Conservation (phyloP, 2,329 filamentous ascomycete genomes). For the Cladosporium sphaerospermum region DNA sequence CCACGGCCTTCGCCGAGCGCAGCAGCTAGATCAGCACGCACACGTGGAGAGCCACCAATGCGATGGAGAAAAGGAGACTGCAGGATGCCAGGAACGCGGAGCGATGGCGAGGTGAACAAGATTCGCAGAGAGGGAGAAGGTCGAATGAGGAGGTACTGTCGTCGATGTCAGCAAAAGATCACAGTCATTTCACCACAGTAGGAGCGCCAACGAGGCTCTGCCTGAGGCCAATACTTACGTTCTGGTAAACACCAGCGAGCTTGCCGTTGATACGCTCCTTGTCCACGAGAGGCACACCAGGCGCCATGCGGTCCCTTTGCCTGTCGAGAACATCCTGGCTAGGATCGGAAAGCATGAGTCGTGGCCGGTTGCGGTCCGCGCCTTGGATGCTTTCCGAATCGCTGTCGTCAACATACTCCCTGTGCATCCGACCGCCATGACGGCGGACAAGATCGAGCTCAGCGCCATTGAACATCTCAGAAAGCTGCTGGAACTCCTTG, state of each 20-base stretch:
- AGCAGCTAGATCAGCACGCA: constrained; percentile 48
- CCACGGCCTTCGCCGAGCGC: constrained; percentile 63
- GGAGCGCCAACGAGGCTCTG: not conserved
- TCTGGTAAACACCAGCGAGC: constrained; percentile 50
- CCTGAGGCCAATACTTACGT: constrained; percentile 38
- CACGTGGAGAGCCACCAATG: constrained; percentile 45
- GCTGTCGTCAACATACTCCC: constrained; percentile 45
- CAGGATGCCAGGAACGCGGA: constrained; percentile 44
- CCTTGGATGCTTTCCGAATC: constrained; percentile 32
- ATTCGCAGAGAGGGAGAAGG: constrained; percentile 44
- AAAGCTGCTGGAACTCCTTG: constrained; percentile 60
- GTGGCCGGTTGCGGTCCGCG: constrained; percentile 31
- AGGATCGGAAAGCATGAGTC: constrained; percentile 45
- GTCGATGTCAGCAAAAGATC: constrained; percentile 3
- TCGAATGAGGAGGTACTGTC: constrained; percentile 43
- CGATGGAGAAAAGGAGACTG: constrained; percentile 44
- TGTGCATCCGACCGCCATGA: constrained; percentile 59
- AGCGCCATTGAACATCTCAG: constrained; percentile 61
- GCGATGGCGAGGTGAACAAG: constrained; percentile 45
- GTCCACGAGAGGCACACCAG: constrained; percentile 14
- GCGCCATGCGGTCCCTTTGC: constrained; percentile 16
- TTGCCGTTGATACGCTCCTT: constrained; percentile 33
- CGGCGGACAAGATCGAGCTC: constrained; percentile 61
- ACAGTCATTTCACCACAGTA: not conserved
- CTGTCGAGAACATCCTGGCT: constrained; percentile 28